Percentiles rank a stretch among this genome's conserved stretches.
Evolutionary conservation across 306 rosid species (phyloP).

Genomic region (Quillaja saponaria): DNA sequence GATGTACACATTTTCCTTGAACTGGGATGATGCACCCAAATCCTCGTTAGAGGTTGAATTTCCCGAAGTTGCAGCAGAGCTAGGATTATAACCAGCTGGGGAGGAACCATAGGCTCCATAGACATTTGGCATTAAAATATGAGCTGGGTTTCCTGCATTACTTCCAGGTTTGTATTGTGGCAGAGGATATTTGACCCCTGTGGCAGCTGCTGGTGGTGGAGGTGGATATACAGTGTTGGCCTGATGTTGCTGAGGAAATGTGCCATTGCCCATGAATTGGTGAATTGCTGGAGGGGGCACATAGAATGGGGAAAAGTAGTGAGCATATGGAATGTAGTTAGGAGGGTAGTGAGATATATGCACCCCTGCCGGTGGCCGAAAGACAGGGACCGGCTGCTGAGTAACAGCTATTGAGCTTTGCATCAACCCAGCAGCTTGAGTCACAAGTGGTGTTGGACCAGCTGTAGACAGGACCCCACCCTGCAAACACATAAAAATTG

Average conservation of each 20-base stretch:
- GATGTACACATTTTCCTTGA: conserved; percentile 84
- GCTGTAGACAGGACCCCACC: conserved; percentile 77
- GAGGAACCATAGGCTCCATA: conserved; percentile 88
- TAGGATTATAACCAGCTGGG: conserved; percentile 75
- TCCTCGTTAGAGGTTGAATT: conserved; percentile 77
- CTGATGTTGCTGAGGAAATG: conserved; percentile 89
- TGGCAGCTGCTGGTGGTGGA: conserved; percentile 60
- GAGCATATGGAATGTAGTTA: conserved; percentile 85
- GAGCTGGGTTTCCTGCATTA: conserved; percentile 72
- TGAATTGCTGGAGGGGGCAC: conserved; percentile 86
- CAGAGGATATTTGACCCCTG: conserved; percentile 84
- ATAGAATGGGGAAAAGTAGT: conserved; percentile 75
- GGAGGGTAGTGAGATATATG: conserved; percentile 87
- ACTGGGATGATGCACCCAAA: conserved; percentile 75
- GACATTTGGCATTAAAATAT: conserved; percentile 72
- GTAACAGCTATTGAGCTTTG: conserved; percentile 83
- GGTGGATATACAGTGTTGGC: conserved; percentile 77
- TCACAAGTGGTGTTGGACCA: conserved; percentile 67
- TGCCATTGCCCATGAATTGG: conserved; percentile 86
- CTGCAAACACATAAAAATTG: conserved; percentile 46
- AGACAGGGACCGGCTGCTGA: conserved; percentile 87
- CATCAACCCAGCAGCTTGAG: conserved; percentile 90
- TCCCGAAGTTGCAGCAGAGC: conserved; percentile 63
- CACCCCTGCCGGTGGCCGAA: conserved; percentile 78
- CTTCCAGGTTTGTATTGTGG: conserved; percentile 82